Evolutionary conservation across 139 green algal species (phyloP).

Genomic region (Coccomyxa sp.): DNA sequence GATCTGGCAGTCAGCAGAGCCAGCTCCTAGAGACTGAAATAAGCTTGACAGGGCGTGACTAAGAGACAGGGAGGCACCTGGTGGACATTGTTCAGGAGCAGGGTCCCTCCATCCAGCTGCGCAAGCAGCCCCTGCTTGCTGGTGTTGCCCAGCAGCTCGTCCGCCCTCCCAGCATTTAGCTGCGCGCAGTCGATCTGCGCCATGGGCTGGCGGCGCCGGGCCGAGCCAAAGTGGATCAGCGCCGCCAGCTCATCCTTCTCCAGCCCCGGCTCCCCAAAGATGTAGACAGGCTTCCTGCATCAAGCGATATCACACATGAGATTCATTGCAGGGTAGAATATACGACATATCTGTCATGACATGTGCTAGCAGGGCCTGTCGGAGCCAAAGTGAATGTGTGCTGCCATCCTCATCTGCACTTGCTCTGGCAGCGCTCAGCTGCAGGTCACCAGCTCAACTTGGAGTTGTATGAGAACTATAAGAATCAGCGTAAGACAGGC

Average conservation of each 20-base stretch:
- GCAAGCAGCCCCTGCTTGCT: conserved; percentile 51
- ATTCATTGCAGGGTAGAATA: background rate
- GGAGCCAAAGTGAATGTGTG: background rate
- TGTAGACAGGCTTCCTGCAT: conserved; percentile 35
- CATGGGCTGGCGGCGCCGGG: conserved; percentile 28
- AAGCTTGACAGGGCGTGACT: too few relatives aligned
- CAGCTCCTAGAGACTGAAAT: too few relatives aligned
- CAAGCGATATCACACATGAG: background rate
- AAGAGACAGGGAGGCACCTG: conserved; percentile 11
- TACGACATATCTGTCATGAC: background rate
- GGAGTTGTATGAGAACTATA: background rate
- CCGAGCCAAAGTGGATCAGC: conserved; percentile 63
- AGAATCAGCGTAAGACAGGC: background rate
- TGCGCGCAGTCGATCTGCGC: conserved; percentile 37
- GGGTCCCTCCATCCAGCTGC: conserved; percentile 35
- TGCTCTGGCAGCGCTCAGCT: too few relatives aligned
- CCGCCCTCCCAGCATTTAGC: conserved; percentile 18
- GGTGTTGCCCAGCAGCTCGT: conserved; percentile 58
- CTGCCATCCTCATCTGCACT: too few relatives aligned
- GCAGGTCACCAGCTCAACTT: too few relatives aligned
- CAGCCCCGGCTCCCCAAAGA: conserved; percentile 71
- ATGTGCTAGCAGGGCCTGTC: background rate
- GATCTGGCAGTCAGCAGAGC: too few relatives aligned
- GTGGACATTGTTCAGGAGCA: conserved; percentile 71
- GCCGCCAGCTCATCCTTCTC: conserved; percentile 59